Percentiles rank a stretch among this genome's conserved stretches.
Evolutionary conservation across 2,329 filamentous ascomycete genomes (phyloP).

Genomic region (Penicillium verrucosum): DNA sequence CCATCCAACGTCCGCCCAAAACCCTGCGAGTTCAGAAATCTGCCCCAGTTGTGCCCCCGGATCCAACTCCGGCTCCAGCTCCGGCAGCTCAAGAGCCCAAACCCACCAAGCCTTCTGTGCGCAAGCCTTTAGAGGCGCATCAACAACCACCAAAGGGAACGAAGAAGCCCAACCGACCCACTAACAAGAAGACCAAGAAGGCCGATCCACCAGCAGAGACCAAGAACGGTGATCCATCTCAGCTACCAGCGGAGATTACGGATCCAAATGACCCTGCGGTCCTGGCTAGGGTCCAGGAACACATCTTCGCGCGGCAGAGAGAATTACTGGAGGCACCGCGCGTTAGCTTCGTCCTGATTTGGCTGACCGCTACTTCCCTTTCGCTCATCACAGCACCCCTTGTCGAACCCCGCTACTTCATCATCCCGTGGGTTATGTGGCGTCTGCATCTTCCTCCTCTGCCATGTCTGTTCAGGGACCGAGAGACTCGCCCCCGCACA

Average conservation of each 20-base stretch:
- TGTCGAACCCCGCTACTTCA: conserved; percentile 94
- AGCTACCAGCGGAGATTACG: not conserved
- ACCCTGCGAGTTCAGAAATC: conserved; percentile 19
- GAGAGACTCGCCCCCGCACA: conserved; percentile 23
- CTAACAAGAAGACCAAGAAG: conserved; percentile 21
- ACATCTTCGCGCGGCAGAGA: conserved; percentile 31
- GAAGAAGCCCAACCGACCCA: conserved; percentile 23
- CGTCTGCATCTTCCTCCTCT: conserved; percentile 66
- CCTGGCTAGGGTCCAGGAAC: conserved; percentile 29
- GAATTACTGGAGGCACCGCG: conserved; percentile 30
- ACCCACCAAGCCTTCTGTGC: not conserved
- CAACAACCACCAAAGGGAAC: conserved; percentile 21
- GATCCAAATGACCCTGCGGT: conserved; percentile 28
- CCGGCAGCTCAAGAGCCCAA: not conserved
- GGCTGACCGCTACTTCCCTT: conserved; percentile 67
- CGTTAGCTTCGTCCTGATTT: conserved; percentile 57
- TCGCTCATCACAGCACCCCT: conserved; percentile 85
- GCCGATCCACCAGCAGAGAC: conserved; percentile 4
- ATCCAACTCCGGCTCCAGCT: conserved; percentile 1
- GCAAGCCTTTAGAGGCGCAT: conserved; percentile 1
- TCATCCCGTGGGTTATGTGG: conserved; percentile 93
- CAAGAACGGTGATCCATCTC: not conserved
- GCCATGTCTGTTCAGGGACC: conserved; percentile 33
- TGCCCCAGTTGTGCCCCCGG: conserved; percentile 11
- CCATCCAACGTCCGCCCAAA: conserved; percentile 21